Conservation (phyloP, 441 rosid species). For the Theobroma grandiflorum region DNA sequence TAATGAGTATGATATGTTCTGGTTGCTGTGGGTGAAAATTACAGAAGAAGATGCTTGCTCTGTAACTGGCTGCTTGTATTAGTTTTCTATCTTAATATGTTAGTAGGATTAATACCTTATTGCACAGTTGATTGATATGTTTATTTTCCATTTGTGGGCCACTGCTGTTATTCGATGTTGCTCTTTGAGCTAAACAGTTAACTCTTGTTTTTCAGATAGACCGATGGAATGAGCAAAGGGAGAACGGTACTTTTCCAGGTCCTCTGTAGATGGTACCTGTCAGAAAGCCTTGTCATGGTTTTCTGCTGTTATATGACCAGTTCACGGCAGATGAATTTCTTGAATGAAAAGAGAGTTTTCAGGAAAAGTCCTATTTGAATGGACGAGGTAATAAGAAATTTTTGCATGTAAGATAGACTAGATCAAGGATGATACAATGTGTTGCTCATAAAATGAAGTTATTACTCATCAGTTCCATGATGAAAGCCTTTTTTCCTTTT, state of each 20-base stretch:
- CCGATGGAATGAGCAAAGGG: constrained; percentile 97
- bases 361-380: background rate
- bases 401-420: background rate
- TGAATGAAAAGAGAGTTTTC: background rate
- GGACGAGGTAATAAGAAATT: constrained; percentile 17
- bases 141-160: background rate
- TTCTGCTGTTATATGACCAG: background rate
- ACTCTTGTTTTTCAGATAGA: constrained; percentile 56
- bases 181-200: constrained; percentile 8
- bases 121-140: background rate
- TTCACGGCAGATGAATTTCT: constrained; percentile 6
- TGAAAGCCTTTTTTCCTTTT: background rate
- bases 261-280: constrained; percentile 61
- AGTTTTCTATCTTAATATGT: background rate
- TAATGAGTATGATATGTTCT: background rate
- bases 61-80: background rate
- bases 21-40: background rate
- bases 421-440: background rate
- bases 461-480: background rate
- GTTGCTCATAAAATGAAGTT: background rate
- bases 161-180: background rate
- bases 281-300: background rate
- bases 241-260: constrained; percentile 95
- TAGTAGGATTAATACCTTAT: background rate
- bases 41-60: background rate